These are phyloP conservation scores for Scenedesmus sp. DNA, from an alignment of 163 green algal species.

Conservation along the genomic window DNA sequence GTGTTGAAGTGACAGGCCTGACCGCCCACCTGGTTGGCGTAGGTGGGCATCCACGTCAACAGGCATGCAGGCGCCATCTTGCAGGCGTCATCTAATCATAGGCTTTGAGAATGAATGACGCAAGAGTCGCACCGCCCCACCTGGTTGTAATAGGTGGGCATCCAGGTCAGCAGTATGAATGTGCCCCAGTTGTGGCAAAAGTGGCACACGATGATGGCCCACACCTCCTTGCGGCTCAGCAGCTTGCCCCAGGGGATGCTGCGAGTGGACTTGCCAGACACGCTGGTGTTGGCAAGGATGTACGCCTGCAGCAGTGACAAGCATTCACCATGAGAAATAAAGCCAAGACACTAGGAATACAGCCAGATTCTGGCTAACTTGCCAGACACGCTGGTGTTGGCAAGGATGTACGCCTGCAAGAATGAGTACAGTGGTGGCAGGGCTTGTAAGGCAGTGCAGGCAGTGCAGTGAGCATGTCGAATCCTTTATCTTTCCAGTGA, in stretches of 20 bases:
- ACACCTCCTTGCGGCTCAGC: constrained; percentile 83
- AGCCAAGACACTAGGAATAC: not conserved
- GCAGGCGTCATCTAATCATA: no score
- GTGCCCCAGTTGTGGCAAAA: constrained; percentile 99
- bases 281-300: constrained; percentile 74
- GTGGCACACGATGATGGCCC: constrained; percentile 94
- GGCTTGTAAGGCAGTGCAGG: no score
- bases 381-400: constrained; percentile 59
- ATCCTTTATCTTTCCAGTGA: no score
- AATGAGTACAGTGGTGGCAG: no score
- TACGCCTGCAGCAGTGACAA: constrained; percentile 57
- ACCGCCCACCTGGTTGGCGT: constrained; percentile 90
- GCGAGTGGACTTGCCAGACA: constrained; percentile 3
- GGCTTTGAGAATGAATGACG: no score
- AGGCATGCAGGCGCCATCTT: constrained; percentile 54
- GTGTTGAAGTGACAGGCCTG: not conserved
- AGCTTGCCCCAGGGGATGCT: constrained; percentile 88
- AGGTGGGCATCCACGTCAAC: constrained; percentile 98
- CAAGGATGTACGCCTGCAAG: constrained; percentile 72
- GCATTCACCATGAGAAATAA: not conserved
- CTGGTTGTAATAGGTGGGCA: constrained; percentile 99
- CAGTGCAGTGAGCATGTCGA: not conserved
- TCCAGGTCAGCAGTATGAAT: constrained; percentile 99
- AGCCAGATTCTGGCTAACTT: not conserved
- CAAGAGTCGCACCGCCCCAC: no score